Conservation (phyloP, 2,329 filamentous ascomycete genomes). For the Thielaviopsis ethacetica region DNA sequence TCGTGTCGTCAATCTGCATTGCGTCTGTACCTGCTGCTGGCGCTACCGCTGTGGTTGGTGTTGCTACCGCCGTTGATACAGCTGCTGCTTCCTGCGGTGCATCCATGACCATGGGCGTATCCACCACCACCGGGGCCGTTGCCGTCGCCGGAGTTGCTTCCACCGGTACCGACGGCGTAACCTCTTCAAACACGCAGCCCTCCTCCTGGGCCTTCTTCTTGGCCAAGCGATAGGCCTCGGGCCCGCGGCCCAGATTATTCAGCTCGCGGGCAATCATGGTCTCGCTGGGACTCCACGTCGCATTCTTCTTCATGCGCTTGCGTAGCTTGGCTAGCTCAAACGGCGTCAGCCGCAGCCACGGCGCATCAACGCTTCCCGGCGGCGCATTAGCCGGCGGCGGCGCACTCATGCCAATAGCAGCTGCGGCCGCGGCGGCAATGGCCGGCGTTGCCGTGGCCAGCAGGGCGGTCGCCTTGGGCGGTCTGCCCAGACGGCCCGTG, state of each 20-base stretch:
- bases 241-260: conserved; percentile 50
- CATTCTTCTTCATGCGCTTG: conserved; percentile 86
- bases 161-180: conserved; percentile 19
- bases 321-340: conserved; percentile 53
- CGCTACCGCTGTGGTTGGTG: conserved; percentile 28
- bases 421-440: conserved; percentile 24
- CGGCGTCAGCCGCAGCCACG: conserved; percentile 48
- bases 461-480: conserved; percentile 14
- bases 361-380: conserved; percentile 41
- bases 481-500: conserved; percentile 10
- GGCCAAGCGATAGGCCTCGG: conserved; percentile 43
- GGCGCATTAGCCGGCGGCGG: conserved; percentile 44
- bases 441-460: conserved; percentile 16
- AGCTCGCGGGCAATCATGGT: conserved; percentile 75
- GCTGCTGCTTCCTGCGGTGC: conserved; percentile 41
- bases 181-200: conserved; percentile 38
- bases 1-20: conserved; percentile 65
- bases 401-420: conserved; percentile 29
- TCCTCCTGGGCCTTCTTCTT: conserved; percentile 49
- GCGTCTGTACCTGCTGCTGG: conserved; percentile 52
- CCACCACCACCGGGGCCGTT: conserved; percentile 30
- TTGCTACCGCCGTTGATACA: conserved; percentile 30
- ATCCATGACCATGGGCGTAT: conserved; percentile 42
- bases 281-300: conserved; percentile 67
- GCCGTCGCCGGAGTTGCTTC: conserved; percentile 15